These are phyloP conservation scores for Cystoderma amianthinum DNA, from an alignment of 768 basidiomycete genomes.

Conservation along the genomic window DNA sequence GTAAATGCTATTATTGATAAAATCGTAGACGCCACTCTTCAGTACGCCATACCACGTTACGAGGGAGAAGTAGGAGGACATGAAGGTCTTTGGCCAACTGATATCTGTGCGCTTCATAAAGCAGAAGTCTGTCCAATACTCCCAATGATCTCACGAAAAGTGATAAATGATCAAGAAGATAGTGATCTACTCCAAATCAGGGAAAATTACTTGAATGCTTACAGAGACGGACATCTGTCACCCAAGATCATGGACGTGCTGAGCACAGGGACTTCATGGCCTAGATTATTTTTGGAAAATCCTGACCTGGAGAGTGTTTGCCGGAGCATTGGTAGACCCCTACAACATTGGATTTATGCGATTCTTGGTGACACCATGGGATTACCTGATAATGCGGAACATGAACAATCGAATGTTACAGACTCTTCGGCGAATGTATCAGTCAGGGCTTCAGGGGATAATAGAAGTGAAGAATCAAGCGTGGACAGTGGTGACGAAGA, in stretches of 20 bases:
- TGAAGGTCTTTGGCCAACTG: conserved; percentile 44
- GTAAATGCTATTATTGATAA: conserved; percentile 57
- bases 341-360: conserved; percentile 62
- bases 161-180: conserved; percentile 22
- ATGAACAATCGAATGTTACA: conserved; percentile 14
- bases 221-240: conserved; percentile 49
- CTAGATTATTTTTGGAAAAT: conserved; percentile 67
- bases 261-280: conserved; percentile 62
- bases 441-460: conserved; percentile 8
- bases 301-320: conserved; percentile 68
- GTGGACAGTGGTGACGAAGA: conserved; percentile 37
- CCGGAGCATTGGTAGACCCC: conserved; percentile 52
- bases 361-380: conserved; percentile 65
- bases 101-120: conserved; percentile 57
- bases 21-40: conserved; percentile 67
- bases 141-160: conserved; percentile 41
- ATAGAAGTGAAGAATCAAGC: conserved; percentile 5
- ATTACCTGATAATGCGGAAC: conserved; percentile 29
- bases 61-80: conserved; percentile 30
- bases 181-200: conserved; percentile 21
- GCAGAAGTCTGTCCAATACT: conserved; percentile 49
- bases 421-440: conserved; percentile 2
- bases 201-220: conserved; percentile 53
- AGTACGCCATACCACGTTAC: conserved; percentile 67
- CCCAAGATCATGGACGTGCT: conserved; percentile 55